These are phyloP conservation scores for Erigeron canadensis DNA, from an alignment of 129 eudicot species.

Conservation along the genomic window DNA sequence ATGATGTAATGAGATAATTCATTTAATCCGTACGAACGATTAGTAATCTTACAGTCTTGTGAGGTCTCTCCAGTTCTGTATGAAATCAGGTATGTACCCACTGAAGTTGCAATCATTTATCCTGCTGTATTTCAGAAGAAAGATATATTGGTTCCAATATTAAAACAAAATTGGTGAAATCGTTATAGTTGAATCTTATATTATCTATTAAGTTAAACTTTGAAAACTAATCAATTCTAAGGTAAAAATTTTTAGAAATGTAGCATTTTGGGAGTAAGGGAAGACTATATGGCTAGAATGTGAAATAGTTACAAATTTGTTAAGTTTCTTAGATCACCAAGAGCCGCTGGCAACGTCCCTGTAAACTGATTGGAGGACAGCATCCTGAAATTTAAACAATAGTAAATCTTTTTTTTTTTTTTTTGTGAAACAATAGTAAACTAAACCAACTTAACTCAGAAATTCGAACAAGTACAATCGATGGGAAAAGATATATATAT, in stretches of 20 bases:
- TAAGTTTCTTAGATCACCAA: constrained; percentile 53
- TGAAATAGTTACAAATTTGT: constrained; percentile 55
- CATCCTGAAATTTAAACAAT: constrained; percentile 46
- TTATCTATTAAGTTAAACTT: too few relatives aligned
- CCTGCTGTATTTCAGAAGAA: constrained; percentile 53
- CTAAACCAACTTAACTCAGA: constrained; percentile 15
- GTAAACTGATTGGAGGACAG: constrained; percentile 65
- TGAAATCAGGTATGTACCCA: constrained; percentile 62
- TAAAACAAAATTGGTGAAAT: background rate
- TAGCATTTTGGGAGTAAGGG: background rate
- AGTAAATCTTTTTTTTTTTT: too few relatives aligned
- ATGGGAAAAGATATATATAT: background rate
- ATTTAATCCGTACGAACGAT: background rate
- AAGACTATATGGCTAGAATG: background rate
- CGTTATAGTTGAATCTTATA: too few relatives aligned
- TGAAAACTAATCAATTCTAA: too few relatives aligned
- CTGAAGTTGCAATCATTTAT: constrained; percentile 55
- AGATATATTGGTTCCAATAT: constrained; percentile 11
- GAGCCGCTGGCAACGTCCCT: constrained; percentile 54
- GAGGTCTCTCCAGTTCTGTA: constrained; percentile 69
- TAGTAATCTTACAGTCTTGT: constrained; percentile 54
- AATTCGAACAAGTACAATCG: background rate
- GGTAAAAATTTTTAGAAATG: background rate
- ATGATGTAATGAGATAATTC: background rate
- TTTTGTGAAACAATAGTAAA: constrained; percentile 4